Conservation (phyloP, 2,329 filamentous ascomycete genomes). For the Ceratocystis diversiconidia region DNA sequence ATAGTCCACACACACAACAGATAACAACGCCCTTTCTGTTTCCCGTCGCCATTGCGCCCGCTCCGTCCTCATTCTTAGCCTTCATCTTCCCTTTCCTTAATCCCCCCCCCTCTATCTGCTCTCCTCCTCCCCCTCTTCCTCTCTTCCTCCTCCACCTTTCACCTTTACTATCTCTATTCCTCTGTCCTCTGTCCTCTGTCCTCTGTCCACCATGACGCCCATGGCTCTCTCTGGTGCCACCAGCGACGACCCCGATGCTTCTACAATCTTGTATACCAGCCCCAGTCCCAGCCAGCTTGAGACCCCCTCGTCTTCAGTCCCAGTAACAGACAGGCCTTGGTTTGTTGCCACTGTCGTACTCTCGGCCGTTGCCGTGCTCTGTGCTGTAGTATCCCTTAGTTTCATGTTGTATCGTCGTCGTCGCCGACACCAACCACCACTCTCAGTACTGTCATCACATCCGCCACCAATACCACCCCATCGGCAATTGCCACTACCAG, state of each 20-base stretch:
- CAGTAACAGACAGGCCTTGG: conserved; percentile 15
- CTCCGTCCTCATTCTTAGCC: neutral
- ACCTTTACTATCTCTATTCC: neutral
- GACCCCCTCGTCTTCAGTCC: neutral
- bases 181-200: neutral
- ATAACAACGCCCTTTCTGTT: neutral
- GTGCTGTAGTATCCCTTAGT: conserved; percentile 4
- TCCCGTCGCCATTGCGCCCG: neutral
- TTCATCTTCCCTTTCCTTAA: neutral
- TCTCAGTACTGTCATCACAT: neutral
- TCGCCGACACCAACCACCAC: conserved; percentile 3
- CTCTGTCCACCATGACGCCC: neutral
- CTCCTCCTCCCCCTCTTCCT: neutral
- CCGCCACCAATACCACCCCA: neutral
- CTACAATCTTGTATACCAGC: neutral
- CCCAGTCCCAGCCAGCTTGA: neutral
- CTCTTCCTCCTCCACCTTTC: neutral
- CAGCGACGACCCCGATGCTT: neutral
- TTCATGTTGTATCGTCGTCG: conserved; percentile 13
- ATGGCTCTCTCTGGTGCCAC: neutral
- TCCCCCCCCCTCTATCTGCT: neutral
- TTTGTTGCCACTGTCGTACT: conserved; percentile 14
- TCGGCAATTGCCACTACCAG: neutral
- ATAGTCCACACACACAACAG: neutral
- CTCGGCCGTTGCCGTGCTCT: conserved; percentile 11